These are phyloP conservation scores for Pharus latifolius DNA, from an alignment of 176 grass and related monocot species.

Conservation along the genomic window DNA sequence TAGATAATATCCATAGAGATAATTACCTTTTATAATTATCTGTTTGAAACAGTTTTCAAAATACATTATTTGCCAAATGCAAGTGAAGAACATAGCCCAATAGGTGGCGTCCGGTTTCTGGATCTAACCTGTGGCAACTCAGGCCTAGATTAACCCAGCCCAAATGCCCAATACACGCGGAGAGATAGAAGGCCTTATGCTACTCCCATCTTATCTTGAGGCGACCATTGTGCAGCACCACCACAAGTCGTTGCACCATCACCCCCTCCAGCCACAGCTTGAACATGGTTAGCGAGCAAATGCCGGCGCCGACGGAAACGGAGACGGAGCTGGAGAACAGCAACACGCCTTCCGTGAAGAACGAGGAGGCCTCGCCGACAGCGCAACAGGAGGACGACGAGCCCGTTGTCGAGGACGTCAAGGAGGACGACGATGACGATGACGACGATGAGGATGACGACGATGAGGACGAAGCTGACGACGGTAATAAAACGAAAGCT, in stretches of 20 bases:
- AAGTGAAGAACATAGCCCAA: too few species aligned
- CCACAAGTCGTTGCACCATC: background rate
- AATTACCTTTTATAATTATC: too few species aligned
- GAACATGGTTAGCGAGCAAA: slow-evolving; percentile 34
- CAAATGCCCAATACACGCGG: too few species aligned
- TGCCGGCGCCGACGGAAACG: slow-evolving; percentile 4
- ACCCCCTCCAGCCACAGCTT: background rate
- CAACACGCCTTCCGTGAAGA: slow-evolving; percentile 4
- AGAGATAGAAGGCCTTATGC: slow-evolving; percentile 4
- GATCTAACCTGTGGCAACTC: too few species aligned
- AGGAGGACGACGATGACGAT: slow-evolving; percentile 42
- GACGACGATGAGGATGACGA: slow-evolving; percentile 29
- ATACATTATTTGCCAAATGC: too few species aligned
- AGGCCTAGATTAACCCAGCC: too few species aligned
- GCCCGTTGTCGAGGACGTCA: slow-evolving; percentile 64
- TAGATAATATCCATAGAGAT: too few species aligned
- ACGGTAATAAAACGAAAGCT: background rate
- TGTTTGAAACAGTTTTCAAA: too few species aligned
- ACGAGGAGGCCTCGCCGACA: background rate
- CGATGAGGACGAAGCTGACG: slow-evolving; percentile 11
- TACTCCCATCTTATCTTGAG: slow-evolving; percentile 16
- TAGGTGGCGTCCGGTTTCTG: too few species aligned
- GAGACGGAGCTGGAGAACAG: slow-evolving; percentile 17
- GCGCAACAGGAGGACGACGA: slow-evolving; percentile 25
- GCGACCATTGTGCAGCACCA: background rate